These are phyloP conservation scores for Glycyrrhiza uralensis DNA, from an alignment of 306 rosid genomes.

Conservation along the genomic window DNA sequence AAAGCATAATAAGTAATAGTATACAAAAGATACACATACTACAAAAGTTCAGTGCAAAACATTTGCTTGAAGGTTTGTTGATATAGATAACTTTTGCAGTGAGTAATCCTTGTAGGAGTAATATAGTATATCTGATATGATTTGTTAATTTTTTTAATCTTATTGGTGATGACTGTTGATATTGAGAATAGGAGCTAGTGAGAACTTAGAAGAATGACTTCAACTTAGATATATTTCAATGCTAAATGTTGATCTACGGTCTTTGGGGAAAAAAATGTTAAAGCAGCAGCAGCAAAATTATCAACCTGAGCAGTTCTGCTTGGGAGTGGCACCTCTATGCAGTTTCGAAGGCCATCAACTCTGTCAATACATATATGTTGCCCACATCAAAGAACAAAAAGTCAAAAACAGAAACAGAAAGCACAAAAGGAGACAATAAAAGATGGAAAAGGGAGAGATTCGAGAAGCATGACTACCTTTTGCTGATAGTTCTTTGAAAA, in stretches of 20 bases:
- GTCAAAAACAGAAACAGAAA: background rate
- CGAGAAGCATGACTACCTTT: slow-evolving; percentile 44
- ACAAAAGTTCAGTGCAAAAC: background rate
- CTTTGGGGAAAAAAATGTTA: slow-evolving; percentile 9
- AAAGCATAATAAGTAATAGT: background rate
- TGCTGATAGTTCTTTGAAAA: slow-evolving; percentile 60
- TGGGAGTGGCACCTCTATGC: slow-evolving; percentile 78
- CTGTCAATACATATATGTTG: slow-evolving; percentile 38
- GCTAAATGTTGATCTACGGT: background rate
- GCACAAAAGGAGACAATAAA: background rate
- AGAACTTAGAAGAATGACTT: background rate
- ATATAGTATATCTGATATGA: too few species aligned
- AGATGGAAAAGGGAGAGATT: background rate
- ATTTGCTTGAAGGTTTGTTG: background rate
- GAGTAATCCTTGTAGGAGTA: background rate
- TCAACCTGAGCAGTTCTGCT: slow-evolving; percentile 88
- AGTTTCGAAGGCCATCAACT: slow-evolving; percentile 66
- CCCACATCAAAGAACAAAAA: background rate
- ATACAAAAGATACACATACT: background rate
- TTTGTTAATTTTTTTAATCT: too few species aligned
- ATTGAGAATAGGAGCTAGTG: background rate
- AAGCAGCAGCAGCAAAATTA: slow-evolving; percentile 17
- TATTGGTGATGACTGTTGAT: too few species aligned
- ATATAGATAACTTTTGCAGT: background rate
- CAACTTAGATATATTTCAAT: background rate